Conservation (phyloP, 139 green algal species). For the Parachlorella kessleri region DNA sequence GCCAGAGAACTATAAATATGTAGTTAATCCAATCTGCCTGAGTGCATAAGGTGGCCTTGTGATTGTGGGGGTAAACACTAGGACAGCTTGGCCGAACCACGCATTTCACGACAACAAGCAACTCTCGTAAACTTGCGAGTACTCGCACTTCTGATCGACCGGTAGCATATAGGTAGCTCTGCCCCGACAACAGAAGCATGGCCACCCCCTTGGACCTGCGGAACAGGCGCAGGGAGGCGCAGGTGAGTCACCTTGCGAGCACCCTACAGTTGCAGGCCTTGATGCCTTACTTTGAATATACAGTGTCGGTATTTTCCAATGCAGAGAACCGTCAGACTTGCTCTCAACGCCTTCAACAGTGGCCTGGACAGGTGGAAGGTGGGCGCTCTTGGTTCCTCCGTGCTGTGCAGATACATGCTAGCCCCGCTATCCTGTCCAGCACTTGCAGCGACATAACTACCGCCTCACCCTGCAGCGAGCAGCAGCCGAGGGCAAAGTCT, state of each 20-base stretch:
- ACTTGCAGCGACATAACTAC: not conserved
- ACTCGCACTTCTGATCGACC: not conserved
- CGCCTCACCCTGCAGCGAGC: constrained; percentile 6
- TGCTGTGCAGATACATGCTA: not conserved
- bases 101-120: not conserved
- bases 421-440: not conserved
- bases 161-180: not conserved
- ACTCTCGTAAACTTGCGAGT: not conserved
- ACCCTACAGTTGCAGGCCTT: not conserved
- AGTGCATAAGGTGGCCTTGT: not conserved
- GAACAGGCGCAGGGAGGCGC: constrained; percentile 35
- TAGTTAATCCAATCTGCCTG: not conserved
- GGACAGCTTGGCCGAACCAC: not conserved
- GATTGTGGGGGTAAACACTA: not conserved
- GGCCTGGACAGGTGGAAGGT: constrained; percentile 40
- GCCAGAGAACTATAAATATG: not conserved
- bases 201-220: constrained; percentile 36
- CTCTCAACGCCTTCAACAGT: constrained; percentile 28
- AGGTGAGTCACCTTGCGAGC: constrained; percentile 4
- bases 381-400: not conserved
- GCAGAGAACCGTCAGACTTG: constrained; percentile 36
- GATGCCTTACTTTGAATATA: not conserved
- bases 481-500: not conserved
- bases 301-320: no score
- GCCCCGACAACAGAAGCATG: constrained; percentile 13